These are phyloP conservation scores for Pyricularia pennisetigena DNA, from an alignment of 2,329 filamentous ascomycete genomes.

Conservation along the genomic window DNA sequence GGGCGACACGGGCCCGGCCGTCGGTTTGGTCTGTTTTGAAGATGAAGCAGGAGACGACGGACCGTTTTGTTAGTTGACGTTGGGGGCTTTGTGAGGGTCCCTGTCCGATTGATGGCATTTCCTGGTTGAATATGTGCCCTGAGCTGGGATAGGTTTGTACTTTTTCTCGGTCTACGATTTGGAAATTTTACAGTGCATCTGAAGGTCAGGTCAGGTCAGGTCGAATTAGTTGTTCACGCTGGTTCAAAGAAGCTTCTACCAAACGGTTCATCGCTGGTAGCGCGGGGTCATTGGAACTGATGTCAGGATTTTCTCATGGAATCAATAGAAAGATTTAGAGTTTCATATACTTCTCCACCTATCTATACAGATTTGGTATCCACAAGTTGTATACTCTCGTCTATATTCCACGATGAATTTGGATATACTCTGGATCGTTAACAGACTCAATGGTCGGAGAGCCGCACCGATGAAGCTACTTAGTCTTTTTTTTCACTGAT, in stretches of 20 bases:
- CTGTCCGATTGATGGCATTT: background rate
- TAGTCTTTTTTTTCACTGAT: background rate
- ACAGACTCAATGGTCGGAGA: background rate
- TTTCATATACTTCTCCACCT: background rate
- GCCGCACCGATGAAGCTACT: too few species aligned
- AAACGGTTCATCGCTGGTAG: background rate
- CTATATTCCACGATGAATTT: background rate
- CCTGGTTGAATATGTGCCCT: background rate
- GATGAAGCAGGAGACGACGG: conserved; percentile 40
- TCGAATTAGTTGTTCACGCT: background rate
- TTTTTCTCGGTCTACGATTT: background rate
- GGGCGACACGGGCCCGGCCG: conserved; percentile 35
- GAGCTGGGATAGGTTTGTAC: background rate
- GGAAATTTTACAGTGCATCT: background rate
- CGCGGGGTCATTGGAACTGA: background rate
- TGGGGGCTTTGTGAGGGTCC: background rate
- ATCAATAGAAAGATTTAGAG: background rate
- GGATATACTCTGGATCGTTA: background rate
- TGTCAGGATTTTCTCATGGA: background rate
- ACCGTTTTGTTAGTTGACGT: conserved; percentile 20
- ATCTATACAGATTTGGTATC: background rate
- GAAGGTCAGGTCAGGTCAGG: too few species aligned
- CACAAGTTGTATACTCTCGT: background rate
- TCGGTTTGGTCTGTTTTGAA: conserved; percentile 28
- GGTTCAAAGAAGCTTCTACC: background rate